These are phyloP conservation scores for Saxispiralis lemnorum DNA, from an alignment of 495 filamentous ascomycete species.

Conservation along the genomic window DNA sequence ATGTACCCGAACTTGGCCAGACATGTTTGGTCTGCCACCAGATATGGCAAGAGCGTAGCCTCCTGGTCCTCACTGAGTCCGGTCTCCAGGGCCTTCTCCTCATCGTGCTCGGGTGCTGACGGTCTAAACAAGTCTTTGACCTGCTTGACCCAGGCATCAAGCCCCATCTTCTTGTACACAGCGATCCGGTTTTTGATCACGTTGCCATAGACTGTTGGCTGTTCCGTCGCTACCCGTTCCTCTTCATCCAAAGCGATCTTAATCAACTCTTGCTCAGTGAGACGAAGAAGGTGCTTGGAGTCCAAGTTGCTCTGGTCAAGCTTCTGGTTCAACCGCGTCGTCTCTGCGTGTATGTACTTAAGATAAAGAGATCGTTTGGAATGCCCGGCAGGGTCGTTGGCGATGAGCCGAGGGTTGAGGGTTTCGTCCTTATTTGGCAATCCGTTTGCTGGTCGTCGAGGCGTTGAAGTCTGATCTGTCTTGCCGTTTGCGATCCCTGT, in stretches of 20 bases:
- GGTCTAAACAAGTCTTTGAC: conserved; percentile 1
- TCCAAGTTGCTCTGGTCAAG: conserved; percentile 33
- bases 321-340: conserved; percentile 49
- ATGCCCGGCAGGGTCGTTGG: conserved; percentile 53
- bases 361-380: conserved; percentile 47
- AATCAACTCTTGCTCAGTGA: conserved; percentile 55
- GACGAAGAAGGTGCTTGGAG: conserved; percentile 35
- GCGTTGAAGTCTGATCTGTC: conserved; percentile 11
- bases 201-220: conserved; percentile 55
- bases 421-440: conserved; percentile 10
- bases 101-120: background rate
- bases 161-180: conserved; percentile 50
- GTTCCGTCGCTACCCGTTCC: conserved; percentile 51
- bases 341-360: conserved; percentile 54
- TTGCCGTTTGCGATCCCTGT: background rate
- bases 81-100: conserved; percentile 37
- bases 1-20: conserved; percentile 62
- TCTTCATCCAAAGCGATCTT: conserved; percentile 70
- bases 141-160: conserved; percentile 44
- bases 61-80: conserved; percentile 52
- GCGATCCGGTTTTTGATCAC: conserved; percentile 64
- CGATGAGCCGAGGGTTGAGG: conserved; percentile 58
- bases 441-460: background rate
- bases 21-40: conserved; percentile 41
- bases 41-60: conserved; percentile 37